Conservation (phyloP, 2,329 filamentous ascomycete species). For the Immersiporthe knoxdaviesiana region DNA sequence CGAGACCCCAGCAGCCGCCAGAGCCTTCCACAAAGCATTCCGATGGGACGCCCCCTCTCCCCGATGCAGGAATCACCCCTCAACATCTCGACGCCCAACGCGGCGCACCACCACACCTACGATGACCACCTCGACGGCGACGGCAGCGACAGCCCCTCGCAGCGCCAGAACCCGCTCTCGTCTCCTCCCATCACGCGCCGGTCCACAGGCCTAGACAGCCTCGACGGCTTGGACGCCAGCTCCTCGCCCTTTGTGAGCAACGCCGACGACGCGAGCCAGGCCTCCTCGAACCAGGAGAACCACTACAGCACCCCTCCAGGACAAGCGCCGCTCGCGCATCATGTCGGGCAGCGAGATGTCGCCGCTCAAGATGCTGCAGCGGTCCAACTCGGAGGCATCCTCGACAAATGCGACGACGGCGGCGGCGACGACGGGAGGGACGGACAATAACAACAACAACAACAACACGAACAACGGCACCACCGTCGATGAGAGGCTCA, state of each 20-base stretch:
- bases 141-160: not conserved
- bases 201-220: constrained; percentile 30
- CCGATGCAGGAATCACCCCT: constrained; percentile 26
- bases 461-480: constrained; percentile 28
- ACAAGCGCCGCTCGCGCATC: constrained; percentile 56
- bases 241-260: constrained; percentile 40
- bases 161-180: not conserved
- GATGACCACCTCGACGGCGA: not conserved
- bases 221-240: constrained; percentile 35
- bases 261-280: constrained; percentile 38
- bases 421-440: not conserved
- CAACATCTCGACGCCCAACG: constrained; percentile 15
- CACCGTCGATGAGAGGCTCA: constrained; percentile 36
- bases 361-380: constrained; percentile 58
- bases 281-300: constrained; percentile 49
- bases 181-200: constrained; percentile 27
- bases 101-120: constrained; percentile 17
- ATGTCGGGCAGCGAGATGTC: constrained; percentile 61
- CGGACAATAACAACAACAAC: constrained; percentile 8
- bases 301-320: constrained; percentile 45
- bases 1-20: not conserved
- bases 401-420: constrained; percentile 32
- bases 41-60: constrained; percentile 26
- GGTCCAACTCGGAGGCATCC: constrained; percentile 35
- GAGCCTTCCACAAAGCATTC: not conserved